Percentiles rank a stretch among this genome's conserved stretches.
These are phyloP conservation scores for Epichloe amarillans DNA, from an alignment of 2,329 filamentous ascomycete genomes.

Conservation along the genomic window DNA sequence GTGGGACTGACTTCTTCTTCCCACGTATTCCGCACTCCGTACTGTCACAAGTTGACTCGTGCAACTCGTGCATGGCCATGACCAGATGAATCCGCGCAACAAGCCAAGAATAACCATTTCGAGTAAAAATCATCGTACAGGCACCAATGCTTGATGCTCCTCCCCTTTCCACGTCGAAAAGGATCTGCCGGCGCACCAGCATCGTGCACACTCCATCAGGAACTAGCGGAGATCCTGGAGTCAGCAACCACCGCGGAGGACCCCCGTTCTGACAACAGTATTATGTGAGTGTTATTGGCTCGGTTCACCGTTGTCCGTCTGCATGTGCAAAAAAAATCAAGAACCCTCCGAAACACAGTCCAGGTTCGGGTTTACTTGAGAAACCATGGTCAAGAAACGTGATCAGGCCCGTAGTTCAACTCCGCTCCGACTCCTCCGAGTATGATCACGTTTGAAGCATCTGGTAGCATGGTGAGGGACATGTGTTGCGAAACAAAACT, in stretches of 20 bases:
- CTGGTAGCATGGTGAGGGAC: background rate
- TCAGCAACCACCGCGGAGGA: background rate
- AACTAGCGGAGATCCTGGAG: background rate
- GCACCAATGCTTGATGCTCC: no score
- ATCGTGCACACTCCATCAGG: background rate
- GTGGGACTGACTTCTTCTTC: no score
- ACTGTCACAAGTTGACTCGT: no score
- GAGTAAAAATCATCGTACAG: no score
- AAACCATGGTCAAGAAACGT: background rate
- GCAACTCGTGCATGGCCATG: no score
- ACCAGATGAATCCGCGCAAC: no score
- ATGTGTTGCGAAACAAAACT: background rate
- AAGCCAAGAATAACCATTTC: no score
- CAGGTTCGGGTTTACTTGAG: background rate
- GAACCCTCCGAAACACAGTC: background rate
- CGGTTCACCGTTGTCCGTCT: background rate
- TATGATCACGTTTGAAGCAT: slow-evolving; percentile 1
- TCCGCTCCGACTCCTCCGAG: background rate
- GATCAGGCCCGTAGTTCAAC: background rate
- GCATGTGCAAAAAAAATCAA: background rate
- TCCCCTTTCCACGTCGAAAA: background rate
- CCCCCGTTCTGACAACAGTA: background rate
- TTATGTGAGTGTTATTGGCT: background rate
- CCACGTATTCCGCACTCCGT: no score
- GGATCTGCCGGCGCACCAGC: background rate